Conservation (phyloP, 768 basidiomycete genomes). For the Leccinum sublutescens region DNA sequence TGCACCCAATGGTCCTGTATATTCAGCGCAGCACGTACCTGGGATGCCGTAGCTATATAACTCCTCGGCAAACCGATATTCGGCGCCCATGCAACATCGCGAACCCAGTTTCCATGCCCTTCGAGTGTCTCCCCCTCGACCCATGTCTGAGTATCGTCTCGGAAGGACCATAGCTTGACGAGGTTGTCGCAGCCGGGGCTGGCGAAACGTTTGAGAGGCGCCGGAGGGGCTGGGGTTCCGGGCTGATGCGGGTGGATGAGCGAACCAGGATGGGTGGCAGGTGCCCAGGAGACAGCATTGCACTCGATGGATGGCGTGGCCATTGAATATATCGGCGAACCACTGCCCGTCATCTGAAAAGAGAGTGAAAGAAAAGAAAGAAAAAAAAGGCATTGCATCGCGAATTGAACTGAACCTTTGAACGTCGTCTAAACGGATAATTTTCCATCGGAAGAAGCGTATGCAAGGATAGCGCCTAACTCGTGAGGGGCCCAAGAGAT, state of each 20-base stretch:
- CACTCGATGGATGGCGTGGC: constrained; percentile 95
- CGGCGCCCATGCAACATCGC: no score
- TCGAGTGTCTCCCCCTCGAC: constrained; percentile 86
- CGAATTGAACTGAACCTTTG: no score
- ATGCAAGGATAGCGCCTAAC: no score
- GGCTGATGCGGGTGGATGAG: constrained; percentile 70
- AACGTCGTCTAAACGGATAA: no score
- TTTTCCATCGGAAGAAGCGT: no score
- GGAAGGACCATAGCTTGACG: constrained; percentile 91
- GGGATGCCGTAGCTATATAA: no score
- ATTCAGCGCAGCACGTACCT: constrained; percentile 37
- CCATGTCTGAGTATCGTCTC: constrained; percentile 87
- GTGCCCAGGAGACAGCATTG: constrained; percentile 98
- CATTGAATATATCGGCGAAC: constrained; percentile 93
- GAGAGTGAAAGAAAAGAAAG: no score
- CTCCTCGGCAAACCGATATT: no score
- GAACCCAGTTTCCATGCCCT: constrained; percentile 96
- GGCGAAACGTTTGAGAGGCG: constrained; percentile 88
- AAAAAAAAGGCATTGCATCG: no score
- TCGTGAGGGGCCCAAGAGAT: no score
- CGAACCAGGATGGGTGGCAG: constrained; percentile 82
- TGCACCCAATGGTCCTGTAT: constrained; percentile 44
- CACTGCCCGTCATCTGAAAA: no score
- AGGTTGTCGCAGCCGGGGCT: constrained; percentile 96
- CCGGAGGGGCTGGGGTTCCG: constrained; percentile 33